Conservation (phyloP, 2,329 filamentous ascomycete species). For the Cercospora brassicicola region DNA sequence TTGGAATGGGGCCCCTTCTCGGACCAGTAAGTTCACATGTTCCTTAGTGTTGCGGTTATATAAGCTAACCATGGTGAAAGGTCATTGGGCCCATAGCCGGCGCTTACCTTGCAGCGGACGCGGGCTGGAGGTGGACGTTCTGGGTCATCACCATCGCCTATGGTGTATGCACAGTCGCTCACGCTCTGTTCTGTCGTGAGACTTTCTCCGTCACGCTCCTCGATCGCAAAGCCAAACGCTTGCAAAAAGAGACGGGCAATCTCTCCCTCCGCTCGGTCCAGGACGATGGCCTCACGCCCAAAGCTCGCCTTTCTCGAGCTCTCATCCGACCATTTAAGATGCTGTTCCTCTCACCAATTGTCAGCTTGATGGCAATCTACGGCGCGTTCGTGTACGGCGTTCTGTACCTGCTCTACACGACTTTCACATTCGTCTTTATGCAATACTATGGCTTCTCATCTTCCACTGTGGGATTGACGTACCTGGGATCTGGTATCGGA, state of each 20-base stretch:
- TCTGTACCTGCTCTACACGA: conserved; percentile 43
- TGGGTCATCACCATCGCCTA: conserved; percentile 47
- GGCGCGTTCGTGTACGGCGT: conserved; percentile 49
- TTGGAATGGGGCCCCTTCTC: conserved; percentile 31
- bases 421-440: conserved; percentile 47
- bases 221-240: conserved; percentile 45
- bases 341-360: conserved; percentile 48
- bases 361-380: conserved; percentile 51
- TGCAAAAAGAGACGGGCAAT: conserved; percentile 52
- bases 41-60: not conserved
- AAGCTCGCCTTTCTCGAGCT: conserved; percentile 44
- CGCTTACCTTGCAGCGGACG: conserved; percentile 50
- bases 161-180: conserved; percentile 33
- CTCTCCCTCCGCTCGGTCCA: conserved; percentile 41
- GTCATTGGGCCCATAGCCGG: conserved; percentile 50
- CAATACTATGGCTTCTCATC: conserved; percentile 43
- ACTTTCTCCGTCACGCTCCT: conserved; percentile 52
- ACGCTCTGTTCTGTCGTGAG: conserved; percentile 46
- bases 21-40: conserved; percentile 37
- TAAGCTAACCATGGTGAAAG: not conserved
- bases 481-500: conserved; percentile 46
- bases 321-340: conserved; percentile 57
- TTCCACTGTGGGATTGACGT: conserved; percentile 44
- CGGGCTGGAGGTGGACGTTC: conserved; percentile 57
- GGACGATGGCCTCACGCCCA: conserved; percentile 41